Evolutionary conservation across 352 stramenopile species (phyloP), one percentile per base, ranked within the genome.

Genomic region (Pythium dissotocum): DNA sequence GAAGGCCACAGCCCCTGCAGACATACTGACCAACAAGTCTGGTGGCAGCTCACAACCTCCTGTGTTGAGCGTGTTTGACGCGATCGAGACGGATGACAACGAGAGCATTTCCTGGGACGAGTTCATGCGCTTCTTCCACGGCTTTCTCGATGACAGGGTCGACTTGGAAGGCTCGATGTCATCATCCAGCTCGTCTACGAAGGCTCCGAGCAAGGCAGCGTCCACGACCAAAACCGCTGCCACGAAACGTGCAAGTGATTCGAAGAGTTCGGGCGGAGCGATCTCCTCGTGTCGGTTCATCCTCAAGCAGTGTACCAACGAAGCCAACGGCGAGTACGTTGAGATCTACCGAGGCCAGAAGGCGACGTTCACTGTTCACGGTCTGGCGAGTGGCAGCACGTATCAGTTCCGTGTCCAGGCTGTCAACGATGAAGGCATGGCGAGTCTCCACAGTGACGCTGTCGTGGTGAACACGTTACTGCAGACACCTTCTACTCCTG

Each of bases 401-500:
- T 97, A 97, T 76, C 87, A 96, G 63, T 97, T 97, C 52, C 85
- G 90, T 7, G 88, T 98, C 13, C 86, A 95, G 63, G 82, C 88
- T 14, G 60, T 93, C 40, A 97, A 96, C 62, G 82, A 85, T 26
- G 88, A 96, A 21, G 84, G 85, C 28, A 62, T 83, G 28, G 65
- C 65, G 12, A 94, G 88, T 67, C 76, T 89, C 9, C 78, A 93
- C 61, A 95, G 89, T 52, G 78, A 87, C 18, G 59, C 87, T 0
- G 76, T 90, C 0, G 76, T 97, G 4, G 83, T 97, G 21, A 94
- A 97, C 71, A 97, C 92, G 13, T 70, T 95, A 0, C 66, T 96
- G 6, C 79, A 90, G 35, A 94, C 89, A 1, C 90, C 91, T 5
- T 46, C 70, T 6, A 49, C 84, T 1, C 89, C 87, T 0, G 61